Conservation (phyloP, 805 yeast species). For the Metschnikowia similis region DNA sequence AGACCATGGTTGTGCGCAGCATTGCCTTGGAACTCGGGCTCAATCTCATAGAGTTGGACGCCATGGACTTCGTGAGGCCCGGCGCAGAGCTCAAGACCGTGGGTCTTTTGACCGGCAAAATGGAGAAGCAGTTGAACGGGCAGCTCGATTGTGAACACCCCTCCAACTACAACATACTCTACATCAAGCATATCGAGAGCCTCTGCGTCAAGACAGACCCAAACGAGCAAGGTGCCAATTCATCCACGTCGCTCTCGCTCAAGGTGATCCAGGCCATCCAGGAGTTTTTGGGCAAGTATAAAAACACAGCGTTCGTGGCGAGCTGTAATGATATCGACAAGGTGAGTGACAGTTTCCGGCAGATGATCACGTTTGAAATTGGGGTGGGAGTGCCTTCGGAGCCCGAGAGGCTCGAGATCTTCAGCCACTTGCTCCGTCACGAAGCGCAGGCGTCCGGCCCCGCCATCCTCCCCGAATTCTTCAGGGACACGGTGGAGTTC, state of each 20-base stretch:
- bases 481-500: constrained; percentile 19
- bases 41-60: constrained; percentile 65
- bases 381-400: constrained; percentile 76
- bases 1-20: constrained; percentile 56
- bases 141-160: constrained; percentile 36
- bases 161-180: constrained; percentile 41
- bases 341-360: constrained; percentile 61
- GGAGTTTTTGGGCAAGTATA: constrained; percentile 44
- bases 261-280: constrained; percentile 56
- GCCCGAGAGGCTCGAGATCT: constrained; percentile 61
- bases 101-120: constrained; percentile 70
- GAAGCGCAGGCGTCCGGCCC: constrained; percentile 14
- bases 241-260: constrained; percentile 42
- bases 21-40: constrained; percentile 58
- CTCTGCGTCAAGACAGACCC: constrained; percentile 65
- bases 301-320: constrained; percentile 48
- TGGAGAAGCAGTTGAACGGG: constrained; percentile 46
- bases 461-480: constrained; percentile 15
- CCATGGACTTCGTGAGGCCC: constrained; percentile 58
- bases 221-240: constrained; percentile 41
- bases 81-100: constrained; percentile 76
- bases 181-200: constrained; percentile 69
- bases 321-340: constrained; percentile 72
- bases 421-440: constrained; percentile 43
- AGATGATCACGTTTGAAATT: constrained; percentile 71